Conservation (phyloP, 768 basidiomycete species). For the Lactifluus hygrophoroides region DNA sequence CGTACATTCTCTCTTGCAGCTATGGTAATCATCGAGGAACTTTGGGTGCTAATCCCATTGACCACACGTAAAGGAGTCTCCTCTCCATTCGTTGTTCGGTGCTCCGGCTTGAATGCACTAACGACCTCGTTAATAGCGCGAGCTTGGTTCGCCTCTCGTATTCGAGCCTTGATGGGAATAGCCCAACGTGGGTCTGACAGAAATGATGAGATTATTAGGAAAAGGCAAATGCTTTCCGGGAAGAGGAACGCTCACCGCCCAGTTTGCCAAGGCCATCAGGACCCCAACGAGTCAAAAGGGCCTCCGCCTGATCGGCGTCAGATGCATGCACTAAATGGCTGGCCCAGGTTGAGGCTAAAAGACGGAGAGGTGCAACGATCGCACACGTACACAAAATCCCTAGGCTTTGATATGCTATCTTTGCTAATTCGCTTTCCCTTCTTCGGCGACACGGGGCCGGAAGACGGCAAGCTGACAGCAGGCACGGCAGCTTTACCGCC, state of each 20-base stretch:
- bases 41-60: slow-evolving; percentile 64
- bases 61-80: slow-evolving; percentile 62
- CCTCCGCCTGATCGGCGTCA: slow-evolving; percentile 82
- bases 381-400: slow-evolving; percentile 68
- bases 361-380: slow-evolving; percentile 15
- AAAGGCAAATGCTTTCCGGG: slow-evolving; percentile 11
- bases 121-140: slow-evolving; percentile 72
- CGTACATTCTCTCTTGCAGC: slow-evolving; percentile 63
- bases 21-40: slow-evolving; percentile 66
- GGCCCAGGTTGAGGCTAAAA: slow-evolving; percentile 21
- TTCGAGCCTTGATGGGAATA: slow-evolving; percentile 72
- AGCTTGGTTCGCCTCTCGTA: slow-evolving; percentile 58
- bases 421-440: slow-evolving; percentile 69
- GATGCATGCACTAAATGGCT: slow-evolving; percentile 90
- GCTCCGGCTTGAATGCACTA: slow-evolving; percentile 54
- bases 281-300: slow-evolving; percentile 79
- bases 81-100: slow-evolving; percentile 34
- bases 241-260: slow-evolving; percentile 48
- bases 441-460: slow-evolving; percentile 28
- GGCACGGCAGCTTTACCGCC: slow-evolving; percentile 16
- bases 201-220: slow-evolving; percentile 22
- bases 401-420: slow-evolving; percentile 82
- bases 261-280: slow-evolving; percentile 84
- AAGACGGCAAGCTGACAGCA: slow-evolving; percentile 28
- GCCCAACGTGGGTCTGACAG: slow-evolving; percentile 80